phyloP scores from a whole-genome alignment of 2,329 filamentous ascomycete species.

The Fonsecaea monophora region DNA sequence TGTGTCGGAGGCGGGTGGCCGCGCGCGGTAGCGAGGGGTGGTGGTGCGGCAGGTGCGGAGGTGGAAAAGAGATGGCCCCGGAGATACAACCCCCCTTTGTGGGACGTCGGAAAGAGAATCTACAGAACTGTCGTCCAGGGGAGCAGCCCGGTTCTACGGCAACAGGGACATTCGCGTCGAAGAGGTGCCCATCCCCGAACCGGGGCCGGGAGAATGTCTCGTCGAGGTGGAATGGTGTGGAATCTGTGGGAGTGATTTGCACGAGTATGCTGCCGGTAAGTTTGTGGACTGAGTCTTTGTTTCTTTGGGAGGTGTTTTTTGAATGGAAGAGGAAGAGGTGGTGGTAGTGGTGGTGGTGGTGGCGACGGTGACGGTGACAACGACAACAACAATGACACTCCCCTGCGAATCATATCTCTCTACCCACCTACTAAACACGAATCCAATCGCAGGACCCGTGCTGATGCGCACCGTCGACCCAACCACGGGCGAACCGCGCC shows the following conservation, averaged over 20 bases:
- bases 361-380: too few relatives aligned
- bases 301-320: too few relatives aligned
- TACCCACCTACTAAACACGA: neutral
- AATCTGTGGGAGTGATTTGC: slow-evolving; percentile 46
- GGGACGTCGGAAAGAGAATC: neutral
- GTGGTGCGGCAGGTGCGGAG: too few relatives aligned
- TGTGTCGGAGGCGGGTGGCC: too few relatives aligned
- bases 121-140: slow-evolving; percentile 43
- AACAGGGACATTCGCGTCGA: slow-evolving; percentile 52
- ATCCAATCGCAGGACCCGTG: neutral
- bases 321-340: too few relatives aligned
- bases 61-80: too few relatives aligned
- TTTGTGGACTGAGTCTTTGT: neutral
- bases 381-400: too few relatives aligned
- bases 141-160: slow-evolving; percentile 55
- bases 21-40: too few relatives aligned
- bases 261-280: slow-evolving; percentile 52
- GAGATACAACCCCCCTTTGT: too few relatives aligned
- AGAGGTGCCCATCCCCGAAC: slow-evolving; percentile 49
- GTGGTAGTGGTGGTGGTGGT: too few relatives aligned
- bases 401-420: neutral
- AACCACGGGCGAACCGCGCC: slow-evolving; percentile 57
- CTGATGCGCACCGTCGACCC: slow-evolving; percentile 45
- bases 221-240: slow-evolving; percentile 40
- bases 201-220: slow-evolving; percentile 51